A percentile compares a stretch with the other conserved stretches of the same genome.
Conservation (phyloP, 768 basidiomycete genomes). For the Lactifluus hygrophoroides region DNA sequence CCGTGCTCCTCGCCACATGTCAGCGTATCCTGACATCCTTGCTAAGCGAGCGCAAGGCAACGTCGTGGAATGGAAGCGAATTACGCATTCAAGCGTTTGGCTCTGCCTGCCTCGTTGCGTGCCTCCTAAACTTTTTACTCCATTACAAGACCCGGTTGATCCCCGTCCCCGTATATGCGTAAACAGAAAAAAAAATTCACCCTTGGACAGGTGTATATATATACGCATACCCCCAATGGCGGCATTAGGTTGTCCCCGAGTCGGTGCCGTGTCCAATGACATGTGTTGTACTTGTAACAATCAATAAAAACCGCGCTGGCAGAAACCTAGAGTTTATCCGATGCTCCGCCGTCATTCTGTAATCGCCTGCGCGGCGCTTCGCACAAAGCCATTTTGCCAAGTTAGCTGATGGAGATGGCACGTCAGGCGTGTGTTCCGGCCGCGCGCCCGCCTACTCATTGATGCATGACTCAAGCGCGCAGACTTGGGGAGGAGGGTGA, state of each 20-base stretch:
- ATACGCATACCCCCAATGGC: background rate
- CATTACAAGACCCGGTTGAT: background rate
- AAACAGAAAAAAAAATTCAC: background rate
- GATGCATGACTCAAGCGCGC: background rate
- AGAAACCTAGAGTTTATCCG: background rate
- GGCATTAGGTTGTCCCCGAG: background rate
- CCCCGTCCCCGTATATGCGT: background rate
- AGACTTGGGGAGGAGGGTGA: too few relatives aligned
- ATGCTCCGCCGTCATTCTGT: background rate
- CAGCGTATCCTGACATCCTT: background rate
- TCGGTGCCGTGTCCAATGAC: background rate
- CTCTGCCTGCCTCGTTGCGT: conserved; percentile 5
- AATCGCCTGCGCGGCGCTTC: background rate
- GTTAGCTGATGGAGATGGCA: conserved; percentile 6
- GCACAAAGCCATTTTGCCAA: conserved; percentile 1
- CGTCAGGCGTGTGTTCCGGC: conserved; percentile 3
- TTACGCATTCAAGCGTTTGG: background rate
- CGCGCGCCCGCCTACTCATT: background rate
- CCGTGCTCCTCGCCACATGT: conserved; percentile 4
- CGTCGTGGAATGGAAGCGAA: conserved; percentile 8
- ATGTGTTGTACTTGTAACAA: background rate
- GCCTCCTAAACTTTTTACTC: background rate
- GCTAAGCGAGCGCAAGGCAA: conserved; percentile 13
- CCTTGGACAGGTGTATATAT: background rate
- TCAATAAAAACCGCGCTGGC: too few relatives aligned